These are phyloP conservation scores for Globisporangium abappressorium DNA, from an alignment of 352 stramenopile species.

Conservation along the genomic window DNA sequence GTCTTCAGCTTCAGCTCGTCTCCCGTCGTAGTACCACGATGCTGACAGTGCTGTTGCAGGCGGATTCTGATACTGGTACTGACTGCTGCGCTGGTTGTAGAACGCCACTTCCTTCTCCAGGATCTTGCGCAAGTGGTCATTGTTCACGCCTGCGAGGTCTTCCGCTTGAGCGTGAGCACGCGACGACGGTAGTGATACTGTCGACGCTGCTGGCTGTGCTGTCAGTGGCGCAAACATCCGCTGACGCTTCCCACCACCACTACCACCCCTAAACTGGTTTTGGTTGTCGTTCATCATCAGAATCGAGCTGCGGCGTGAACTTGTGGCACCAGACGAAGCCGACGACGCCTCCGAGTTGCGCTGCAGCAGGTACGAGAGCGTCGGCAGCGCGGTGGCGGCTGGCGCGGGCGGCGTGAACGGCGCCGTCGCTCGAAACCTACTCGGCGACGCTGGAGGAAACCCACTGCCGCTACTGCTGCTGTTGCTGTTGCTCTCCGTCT, in stretches of 20 bases:
- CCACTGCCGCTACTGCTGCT: not conserved
- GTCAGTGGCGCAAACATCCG: conserved; percentile 13
- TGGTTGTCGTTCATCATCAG: not conserved
- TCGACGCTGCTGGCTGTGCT: not conserved
- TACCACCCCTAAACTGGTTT: not conserved
- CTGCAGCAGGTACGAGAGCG: conserved; percentile 20
- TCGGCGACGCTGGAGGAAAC: not conserved
- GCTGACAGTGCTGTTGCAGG: not conserved
- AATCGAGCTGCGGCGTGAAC: not conserved
- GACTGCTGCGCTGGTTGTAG: conserved; percentile 16
- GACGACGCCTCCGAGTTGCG: conserved; percentile 9
- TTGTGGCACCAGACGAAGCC: not conserved
- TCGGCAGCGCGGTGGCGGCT: conserved; percentile 1
- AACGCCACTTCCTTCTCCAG: conserved; percentile 19
- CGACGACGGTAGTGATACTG: not conserved
- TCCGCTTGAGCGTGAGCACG: not conserved
- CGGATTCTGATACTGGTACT: not conserved
- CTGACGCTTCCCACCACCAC: conserved; percentile 12
- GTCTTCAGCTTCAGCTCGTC: not conserved
- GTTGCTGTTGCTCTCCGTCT: not conserved
- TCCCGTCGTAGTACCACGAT: not conserved
- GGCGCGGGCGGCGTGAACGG: not conserved
- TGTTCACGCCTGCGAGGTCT: conserved; percentile 8
- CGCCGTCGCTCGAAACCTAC: not conserved
- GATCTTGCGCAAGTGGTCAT: conserved; percentile 16